Evolutionary conservation across 2,329 filamentous ascomycete species (phyloP).

Genomic region (Aspergillus aculeatinus): DNA sequence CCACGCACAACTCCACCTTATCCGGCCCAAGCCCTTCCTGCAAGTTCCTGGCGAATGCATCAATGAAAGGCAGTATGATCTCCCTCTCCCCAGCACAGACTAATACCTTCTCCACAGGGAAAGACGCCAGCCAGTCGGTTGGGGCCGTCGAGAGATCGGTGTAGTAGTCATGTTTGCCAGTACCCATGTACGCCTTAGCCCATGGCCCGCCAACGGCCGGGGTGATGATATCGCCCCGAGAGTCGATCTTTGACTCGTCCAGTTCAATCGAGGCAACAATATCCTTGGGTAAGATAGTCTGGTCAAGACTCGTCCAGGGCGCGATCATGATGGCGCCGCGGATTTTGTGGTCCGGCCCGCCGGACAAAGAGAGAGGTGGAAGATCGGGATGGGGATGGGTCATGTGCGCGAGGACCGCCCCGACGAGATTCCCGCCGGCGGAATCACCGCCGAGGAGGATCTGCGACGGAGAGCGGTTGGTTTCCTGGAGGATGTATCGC

Average conservation of each 20-base stretch:
- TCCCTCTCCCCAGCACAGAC: conserved; percentile 58
- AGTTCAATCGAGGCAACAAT: neutral
- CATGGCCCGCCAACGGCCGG: conserved; percentile 44
- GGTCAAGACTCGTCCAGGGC: conserved; percentile 58
- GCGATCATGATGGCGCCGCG: conserved; percentile 55
- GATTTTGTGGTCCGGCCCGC: conserved; percentile 37
- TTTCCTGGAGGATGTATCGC: conserved; percentile 39
- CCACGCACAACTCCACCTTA: conserved; percentile 37
- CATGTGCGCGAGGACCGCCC: conserved; percentile 41
- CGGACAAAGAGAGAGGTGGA: conserved; percentile 39
- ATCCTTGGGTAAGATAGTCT: conserved; percentile 17
- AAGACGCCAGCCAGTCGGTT: conserved; percentile 54
- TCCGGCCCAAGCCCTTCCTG: conserved; percentile 30
- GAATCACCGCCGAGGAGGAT: conserved; percentile 47
- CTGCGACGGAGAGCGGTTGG: conserved; percentile 32
- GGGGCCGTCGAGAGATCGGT: conserved; percentile 53
- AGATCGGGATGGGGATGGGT: conserved; percentile 57
- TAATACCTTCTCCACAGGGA: conserved; percentile 51
- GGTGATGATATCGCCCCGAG: conserved; percentile 53
- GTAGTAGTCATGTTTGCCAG: conserved; percentile 48
- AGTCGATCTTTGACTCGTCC: conserved; percentile 38
- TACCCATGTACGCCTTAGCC: conserved; percentile 50
- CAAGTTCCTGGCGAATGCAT: conserved; percentile 51
- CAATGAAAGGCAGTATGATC: conserved; percentile 57
- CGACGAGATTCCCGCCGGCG: conserved; percentile 44